Percentiles rank a stretch among this genome's conserved stretches.
phyloP scores from a whole-genome alignment of 192 early-diverging fungal genomes.

The Geosiphon pyriformis region DNA sequence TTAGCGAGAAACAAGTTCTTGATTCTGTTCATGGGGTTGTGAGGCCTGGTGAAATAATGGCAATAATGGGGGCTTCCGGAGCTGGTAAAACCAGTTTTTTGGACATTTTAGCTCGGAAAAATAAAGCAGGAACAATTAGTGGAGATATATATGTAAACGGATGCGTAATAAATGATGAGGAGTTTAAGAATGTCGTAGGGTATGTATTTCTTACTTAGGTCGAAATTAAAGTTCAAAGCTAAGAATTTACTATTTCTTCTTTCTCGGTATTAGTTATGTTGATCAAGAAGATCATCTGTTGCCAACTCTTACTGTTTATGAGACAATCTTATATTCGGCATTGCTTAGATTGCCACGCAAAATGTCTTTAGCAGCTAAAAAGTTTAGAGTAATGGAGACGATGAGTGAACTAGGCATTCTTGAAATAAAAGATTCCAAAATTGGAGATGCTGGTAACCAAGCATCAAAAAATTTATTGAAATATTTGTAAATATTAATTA shows the following conservation, averaged over 20 bases:
- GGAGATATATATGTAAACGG: constrained; percentile 83
- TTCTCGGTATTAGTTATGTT: constrained; percentile 55
- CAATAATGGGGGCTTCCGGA: constrained; percentile 88
- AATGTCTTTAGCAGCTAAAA: constrained; percentile 64
- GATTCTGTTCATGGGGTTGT: constrained; percentile 66
- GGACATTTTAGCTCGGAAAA: constrained; percentile 80
- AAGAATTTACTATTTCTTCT: not conserved
- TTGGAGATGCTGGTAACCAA: constrained; percentile 54
- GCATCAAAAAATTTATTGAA: not conserved
- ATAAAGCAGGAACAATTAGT: constrained; percentile 58
- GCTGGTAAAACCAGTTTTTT: constrained; percentile 91
- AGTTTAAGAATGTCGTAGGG: constrained; percentile 68
- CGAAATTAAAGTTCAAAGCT: too few relatives aligned
- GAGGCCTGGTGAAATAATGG: constrained; percentile 81
- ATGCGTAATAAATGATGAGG: constrained; percentile 47
- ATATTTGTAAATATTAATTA: too few relatives aligned
- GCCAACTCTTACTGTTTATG: constrained; percentile 83
- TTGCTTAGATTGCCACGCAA: constrained; percentile 69
- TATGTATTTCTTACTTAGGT: constrained; percentile 62
- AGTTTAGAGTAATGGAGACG: constrained; percentile 66
- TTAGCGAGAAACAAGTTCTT: constrained; percentile 41
- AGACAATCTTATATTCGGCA: constrained; percentile 87
- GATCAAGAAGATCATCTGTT: constrained; percentile 90
- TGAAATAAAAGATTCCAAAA: constrained; percentile 71
- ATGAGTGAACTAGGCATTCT: constrained; percentile 85